Evolutionary conservation across 345 rosid genomes (phyloP).

Genomic region (Moricandia moricandioides): DNA sequence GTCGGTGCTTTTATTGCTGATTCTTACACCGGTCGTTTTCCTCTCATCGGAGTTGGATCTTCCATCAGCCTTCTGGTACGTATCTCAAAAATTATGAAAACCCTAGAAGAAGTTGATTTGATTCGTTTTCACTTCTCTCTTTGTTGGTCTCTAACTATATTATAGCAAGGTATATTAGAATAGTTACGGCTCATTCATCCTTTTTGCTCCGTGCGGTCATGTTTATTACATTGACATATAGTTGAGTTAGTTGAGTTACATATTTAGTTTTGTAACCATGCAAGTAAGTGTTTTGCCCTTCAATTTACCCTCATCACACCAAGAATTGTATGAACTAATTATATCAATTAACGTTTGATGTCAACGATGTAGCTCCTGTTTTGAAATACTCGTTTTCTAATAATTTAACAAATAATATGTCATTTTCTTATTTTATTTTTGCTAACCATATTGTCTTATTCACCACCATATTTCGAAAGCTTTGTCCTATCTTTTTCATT

Average conservation of each 20-base stretch:
- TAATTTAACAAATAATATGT: neutral
- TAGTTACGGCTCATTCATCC: neutral
- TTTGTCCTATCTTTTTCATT: too few relatives aligned
- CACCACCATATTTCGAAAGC: too few relatives aligned
- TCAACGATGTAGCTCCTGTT: neutral
- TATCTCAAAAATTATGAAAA: neutral
- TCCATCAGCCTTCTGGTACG: conserved; percentile 47
- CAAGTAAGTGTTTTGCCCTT: neutral
- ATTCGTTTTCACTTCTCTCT: neutral
- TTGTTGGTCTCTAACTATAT: neutral
- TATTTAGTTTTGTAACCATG: neutral
- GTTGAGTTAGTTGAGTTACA: neutral
- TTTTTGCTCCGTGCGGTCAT: neutral
- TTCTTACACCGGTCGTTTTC: conserved; percentile 59
- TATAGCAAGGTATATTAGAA: neutral
- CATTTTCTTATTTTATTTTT: too few relatives aligned
- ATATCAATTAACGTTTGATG: neutral
- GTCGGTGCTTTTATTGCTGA: conserved; percentile 64
- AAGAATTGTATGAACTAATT: neutral
- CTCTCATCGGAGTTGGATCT: conserved; percentile 54
- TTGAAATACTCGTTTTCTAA: neutral
- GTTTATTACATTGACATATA: neutral
- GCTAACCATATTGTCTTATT: too few relatives aligned
- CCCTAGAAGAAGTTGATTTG: neutral
- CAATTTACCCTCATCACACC: neutral